A percentile compares a stretch with the other conserved stretches of the same genome.
Conservation (phyloP, 805 yeast species). For the Henningerozyma blattae region DNA sequence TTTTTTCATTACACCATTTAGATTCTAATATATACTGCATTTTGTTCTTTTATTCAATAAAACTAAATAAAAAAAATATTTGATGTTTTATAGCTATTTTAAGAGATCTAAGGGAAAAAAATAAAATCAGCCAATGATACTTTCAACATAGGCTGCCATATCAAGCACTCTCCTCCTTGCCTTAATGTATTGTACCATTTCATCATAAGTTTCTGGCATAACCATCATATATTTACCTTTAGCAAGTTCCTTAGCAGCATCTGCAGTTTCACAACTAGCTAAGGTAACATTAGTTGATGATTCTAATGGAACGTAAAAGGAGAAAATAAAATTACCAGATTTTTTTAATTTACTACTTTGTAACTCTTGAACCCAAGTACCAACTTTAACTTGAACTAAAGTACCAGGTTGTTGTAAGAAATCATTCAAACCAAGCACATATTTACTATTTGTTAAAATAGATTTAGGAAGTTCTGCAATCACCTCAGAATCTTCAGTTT, state of each 20-base stretch:
- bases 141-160: constrained; percentile 51
- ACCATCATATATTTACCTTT: constrained; percentile 54
- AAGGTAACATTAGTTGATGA: background rate
- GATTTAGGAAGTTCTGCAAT: constrained; percentile 40
- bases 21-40: too few relatives aligned
- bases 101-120: too few relatives aligned
- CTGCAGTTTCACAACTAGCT: constrained; percentile 16
- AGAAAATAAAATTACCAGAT: constrained; percentile 80
- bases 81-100: too few relatives aligned
- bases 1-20: too few relatives aligned
- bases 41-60: too few relatives aligned
- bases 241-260: constrained; percentile 26
- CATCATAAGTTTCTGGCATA: constrained; percentile 77
- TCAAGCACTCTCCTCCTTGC: constrained; percentile 85
- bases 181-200: constrained; percentile 84
- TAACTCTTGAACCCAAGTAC: constrained; percentile 61
- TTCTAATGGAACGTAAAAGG: constrained; percentile 72
- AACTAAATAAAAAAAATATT: too few relatives aligned
- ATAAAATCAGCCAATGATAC: too few relatives aligned
- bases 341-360: constrained; percentile 49
- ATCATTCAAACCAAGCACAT: constrained; percentile 38
- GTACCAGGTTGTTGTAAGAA: constrained; percentile 73
- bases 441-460: constrained; percentile 31
- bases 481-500: constrained; percentile 9
- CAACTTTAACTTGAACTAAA: constrained; percentile 79